Percentiles rank a stretch among this genome's conserved stretches.
Conservation (phyloP, 495 filamentous ascomycete species). For the Ramalina peruviana region DNA sequence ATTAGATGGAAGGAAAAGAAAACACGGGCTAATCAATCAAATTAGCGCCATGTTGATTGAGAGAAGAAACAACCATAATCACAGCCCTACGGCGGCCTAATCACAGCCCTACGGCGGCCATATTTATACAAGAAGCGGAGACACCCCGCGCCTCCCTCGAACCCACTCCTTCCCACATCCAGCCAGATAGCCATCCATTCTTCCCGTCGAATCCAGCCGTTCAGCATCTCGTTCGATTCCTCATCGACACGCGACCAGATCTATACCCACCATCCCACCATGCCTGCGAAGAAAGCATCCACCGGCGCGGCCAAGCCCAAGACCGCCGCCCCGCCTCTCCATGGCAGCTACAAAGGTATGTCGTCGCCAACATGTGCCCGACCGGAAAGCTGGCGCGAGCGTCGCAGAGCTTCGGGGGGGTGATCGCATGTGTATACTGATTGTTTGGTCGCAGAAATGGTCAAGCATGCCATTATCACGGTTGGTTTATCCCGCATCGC, state of each 20-base stretch:
- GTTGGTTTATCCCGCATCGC: conserved; percentile 40
- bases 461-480: conserved; percentile 53
- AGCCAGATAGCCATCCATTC: conserved; percentile 12
- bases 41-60: not conserved
- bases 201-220: conserved; percentile 6
- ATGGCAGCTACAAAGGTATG: conserved; percentile 50
- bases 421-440: conserved; percentile 37
- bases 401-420: conserved; percentile 28
- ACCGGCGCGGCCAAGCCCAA: conserved; percentile 34
- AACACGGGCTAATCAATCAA: too few species aligned
- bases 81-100: conserved; percentile 16
- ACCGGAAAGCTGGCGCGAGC: conserved; percentile 12
- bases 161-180: conserved; percentile 21
- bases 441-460: conserved; percentile 43
- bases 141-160: conserved; percentile 33
- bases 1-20: too few species aligned
- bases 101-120: conserved; percentile 16
- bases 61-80: not conserved
- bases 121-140: conserved; percentile 26
- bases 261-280: conserved; percentile 17
- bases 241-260: conserved; percentile 14
- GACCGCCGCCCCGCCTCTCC: conserved; percentile 29
- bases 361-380: conserved; percentile 29
- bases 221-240: conserved; percentile 14
- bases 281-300: conserved; percentile 43